Conservation (phyloP, 2,329 filamentous ascomycete genomes). For the Lasiodiplodia theobromae region DNA sequence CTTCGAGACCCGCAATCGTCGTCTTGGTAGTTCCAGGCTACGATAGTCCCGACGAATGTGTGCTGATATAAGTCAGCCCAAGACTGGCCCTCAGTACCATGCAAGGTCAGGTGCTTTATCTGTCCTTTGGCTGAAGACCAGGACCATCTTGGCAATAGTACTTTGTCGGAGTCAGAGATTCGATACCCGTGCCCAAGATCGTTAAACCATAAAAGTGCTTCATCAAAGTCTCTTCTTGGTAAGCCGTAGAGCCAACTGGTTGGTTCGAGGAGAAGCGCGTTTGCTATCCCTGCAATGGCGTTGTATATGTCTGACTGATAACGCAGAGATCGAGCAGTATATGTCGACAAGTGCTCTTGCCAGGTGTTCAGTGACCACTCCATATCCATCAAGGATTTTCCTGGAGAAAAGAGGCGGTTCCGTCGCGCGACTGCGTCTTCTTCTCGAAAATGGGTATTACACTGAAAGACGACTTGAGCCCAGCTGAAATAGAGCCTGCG, state of each 20-base stretch:
- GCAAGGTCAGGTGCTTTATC: too few relatives aligned
- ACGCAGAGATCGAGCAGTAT: background rate
- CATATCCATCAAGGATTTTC: too few relatives aligned
- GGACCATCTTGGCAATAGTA: constrained; percentile 9
- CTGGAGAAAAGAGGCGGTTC: too few relatives aligned
- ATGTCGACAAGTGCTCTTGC: too few relatives aligned
- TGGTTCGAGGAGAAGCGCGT: background rate
- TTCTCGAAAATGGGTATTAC: fast-evolving
- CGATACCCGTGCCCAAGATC: background rate
- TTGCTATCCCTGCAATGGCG: constrained; percentile 13
- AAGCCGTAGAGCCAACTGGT: background rate
- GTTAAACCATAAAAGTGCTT: background rate
- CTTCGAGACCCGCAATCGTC: background rate
- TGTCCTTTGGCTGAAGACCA: background rate
- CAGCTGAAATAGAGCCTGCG: background rate
- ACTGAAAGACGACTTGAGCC: background rate
- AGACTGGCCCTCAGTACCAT: too few relatives aligned
- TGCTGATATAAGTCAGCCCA: too few relatives aligned
- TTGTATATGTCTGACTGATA: constrained; percentile 13
- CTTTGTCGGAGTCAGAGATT: background rate
- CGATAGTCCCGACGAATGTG: background rate
- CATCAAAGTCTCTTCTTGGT: constrained; percentile 4
- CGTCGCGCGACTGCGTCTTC: too few relatives aligned
- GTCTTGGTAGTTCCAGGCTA: background rate
- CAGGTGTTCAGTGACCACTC: too few relatives aligned